Conservation (phyloP, 1,139 yeast species). For the Pichia sp. region DNA sequence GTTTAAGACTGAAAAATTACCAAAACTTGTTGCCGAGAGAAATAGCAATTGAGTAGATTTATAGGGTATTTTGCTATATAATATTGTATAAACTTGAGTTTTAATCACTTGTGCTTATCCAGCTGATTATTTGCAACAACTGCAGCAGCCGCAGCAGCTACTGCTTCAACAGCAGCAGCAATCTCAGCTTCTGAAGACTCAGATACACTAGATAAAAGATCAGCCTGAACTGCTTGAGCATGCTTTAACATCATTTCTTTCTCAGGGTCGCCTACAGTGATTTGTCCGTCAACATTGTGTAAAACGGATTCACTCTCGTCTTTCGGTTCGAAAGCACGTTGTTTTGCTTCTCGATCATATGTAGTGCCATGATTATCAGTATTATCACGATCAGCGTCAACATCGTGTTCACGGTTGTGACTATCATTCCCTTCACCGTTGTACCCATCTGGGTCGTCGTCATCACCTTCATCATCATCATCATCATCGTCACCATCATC, state of each 20-base stretch:
- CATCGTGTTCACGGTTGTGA: background rate
- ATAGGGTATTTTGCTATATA: background rate
- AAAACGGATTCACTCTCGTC: background rate
- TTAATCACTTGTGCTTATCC: too few relatives aligned
- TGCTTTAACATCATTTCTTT: constrained; percentile 11
- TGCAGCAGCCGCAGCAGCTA: constrained; percentile 11
- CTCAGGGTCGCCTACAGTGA: background rate
- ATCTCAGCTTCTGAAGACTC: constrained; percentile 15
- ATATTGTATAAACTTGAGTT: too few relatives aligned
- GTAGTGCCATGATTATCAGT: too few relatives aligned
- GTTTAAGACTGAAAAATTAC: constrained; percentile 5
- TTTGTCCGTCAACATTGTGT: background rate
- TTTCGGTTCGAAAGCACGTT: background rate
- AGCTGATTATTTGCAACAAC: constrained; percentile 4
- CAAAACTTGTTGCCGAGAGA: background rate
- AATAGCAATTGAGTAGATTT: background rate
- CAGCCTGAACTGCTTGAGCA: constrained; percentile 11
- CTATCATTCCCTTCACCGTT: too few relatives aligned
- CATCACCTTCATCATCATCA: background rate
- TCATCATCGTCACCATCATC: background rate
- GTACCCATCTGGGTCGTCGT: too few relatives aligned
- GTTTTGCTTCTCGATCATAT: background rate
- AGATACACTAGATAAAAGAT: constrained; percentile 3
- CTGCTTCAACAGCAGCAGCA: constrained; percentile 17
- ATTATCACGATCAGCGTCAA: background rate